These are phyloP conservation scores for Neophaeococcomyces mojaviensis DNA, from an alignment of 2,329 filamentous ascomycete genomes.

Conservation along the genomic window DNA sequence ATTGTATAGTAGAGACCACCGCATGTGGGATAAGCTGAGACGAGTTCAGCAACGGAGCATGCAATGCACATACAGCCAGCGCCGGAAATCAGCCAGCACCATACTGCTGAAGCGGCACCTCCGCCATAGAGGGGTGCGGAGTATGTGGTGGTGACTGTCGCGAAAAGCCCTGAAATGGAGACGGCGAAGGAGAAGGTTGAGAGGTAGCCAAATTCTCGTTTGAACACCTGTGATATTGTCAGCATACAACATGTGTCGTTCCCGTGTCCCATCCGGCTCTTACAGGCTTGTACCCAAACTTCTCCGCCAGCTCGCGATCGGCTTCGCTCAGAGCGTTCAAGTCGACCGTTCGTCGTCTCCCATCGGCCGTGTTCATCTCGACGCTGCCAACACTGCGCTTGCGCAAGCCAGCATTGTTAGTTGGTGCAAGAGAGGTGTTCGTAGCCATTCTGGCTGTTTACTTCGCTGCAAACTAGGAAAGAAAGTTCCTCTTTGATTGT, in stretches of 20 bases:
- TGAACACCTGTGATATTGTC: conserved; percentile 27
- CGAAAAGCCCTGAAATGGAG: conserved; percentile 49
- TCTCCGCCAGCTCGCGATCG: conserved; percentile 25
- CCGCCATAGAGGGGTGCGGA: conserved; percentile 47
- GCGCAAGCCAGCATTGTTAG: conserved; percentile 11
- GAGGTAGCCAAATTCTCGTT: conserved; percentile 51
- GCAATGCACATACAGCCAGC: conserved; percentile 51
- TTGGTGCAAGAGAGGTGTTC: background rate
- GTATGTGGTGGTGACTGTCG: conserved; percentile 51
- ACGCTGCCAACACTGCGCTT: conserved; percentile 16
- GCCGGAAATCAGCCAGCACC: conserved; percentile 53
- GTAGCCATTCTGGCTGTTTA: background rate
- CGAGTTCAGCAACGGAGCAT: conserved; percentile 48
- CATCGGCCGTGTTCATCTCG: conserved; percentile 16
- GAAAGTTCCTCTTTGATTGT: background rate
- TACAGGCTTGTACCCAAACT: conserved; percentile 29
- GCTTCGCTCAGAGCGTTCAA: conserved; percentile 24
- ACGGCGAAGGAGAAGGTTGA: conserved; percentile 56
- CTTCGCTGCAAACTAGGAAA: background rate
- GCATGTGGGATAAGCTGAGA: conserved; percentile 52
- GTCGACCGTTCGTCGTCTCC: conserved; percentile 18
- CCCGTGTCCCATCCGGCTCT: background rate
- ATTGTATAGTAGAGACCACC: conserved; percentile 51
- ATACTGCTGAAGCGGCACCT: conserved; percentile 47
- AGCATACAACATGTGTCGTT: background rate